Evolutionary conservation across 257 asterid species (phyloP).

Genomic region (Nicotiana knightiana): DNA sequence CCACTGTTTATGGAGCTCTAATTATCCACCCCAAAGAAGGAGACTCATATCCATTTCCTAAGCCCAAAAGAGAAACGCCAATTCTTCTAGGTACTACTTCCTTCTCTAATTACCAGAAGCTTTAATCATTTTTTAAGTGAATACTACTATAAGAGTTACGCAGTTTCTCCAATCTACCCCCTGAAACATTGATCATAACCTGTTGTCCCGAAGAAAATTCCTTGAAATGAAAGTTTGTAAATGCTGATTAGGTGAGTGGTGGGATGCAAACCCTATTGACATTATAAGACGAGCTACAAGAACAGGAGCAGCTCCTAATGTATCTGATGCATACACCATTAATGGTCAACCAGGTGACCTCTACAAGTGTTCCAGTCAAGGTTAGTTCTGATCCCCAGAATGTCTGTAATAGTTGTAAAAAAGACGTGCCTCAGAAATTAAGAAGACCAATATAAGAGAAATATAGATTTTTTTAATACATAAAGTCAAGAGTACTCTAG

Average conservation of each 20-base stretch:
- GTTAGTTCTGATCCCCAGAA: conserved; percentile 38
- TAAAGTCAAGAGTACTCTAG: background rate
- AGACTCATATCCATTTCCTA: conserved; percentile 64
- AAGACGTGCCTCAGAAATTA: background rate
- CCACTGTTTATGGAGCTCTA: conserved; percentile 79
- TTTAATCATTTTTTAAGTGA: background rate
- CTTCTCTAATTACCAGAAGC: background rate
- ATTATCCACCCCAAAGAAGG: conserved; percentile 63
- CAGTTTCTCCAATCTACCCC: background rate
- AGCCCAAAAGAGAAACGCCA: conserved; percentile 69
- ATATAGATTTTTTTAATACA: background rate
- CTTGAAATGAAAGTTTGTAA: background rate
- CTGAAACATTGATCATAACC: background rate
- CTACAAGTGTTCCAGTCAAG: conserved; percentile 71
- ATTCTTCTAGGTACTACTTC: conserved; percentile 60
- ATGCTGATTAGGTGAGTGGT: conserved; percentile 81
- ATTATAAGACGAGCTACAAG: conserved; percentile 63
- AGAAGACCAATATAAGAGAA: background rate
- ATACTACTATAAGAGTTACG: background rate
- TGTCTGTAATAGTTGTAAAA: conserved; percentile 10
- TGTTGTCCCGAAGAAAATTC: background rate
- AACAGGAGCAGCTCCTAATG: conserved; percentile 78
- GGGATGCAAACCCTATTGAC: conserved; percentile 81
- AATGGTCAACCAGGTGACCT: conserved; percentile 97
- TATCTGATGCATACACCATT: conserved; percentile 81